phyloP scores from a whole-genome alignment of 2,329 filamentous ascomycete species.

The Ceratocystis diversiconidia region DNA sequence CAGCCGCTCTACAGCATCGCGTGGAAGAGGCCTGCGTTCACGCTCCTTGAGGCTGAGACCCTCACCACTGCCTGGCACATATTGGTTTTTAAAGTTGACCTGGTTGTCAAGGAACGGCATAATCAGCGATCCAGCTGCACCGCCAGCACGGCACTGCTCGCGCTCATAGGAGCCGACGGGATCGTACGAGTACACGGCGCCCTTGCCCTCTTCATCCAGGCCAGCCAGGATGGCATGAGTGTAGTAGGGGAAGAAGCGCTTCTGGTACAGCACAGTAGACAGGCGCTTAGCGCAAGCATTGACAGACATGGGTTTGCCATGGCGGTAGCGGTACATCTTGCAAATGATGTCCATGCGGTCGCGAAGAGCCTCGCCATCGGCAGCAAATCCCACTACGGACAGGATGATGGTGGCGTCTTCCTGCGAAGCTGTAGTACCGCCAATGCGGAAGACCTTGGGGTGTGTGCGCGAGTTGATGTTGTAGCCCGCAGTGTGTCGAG shows the following conservation, averaged over 20 bases:
- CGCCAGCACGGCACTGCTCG: conserved; percentile 87
- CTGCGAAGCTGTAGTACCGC: conserved; percentile 74
- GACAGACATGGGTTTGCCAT: conserved; percentile 90
- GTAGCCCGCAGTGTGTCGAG: conserved; percentile 87
- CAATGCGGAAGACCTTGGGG: conserved; percentile 95
- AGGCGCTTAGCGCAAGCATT: conserved; percentile 89
- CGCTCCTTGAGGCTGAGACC: conserved; percentile 68
- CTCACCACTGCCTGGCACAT: conserved; percentile 69
- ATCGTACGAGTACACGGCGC: conserved; percentile 93
- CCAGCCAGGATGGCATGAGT: conserved; percentile 88
- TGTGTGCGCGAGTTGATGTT: conserved; percentile 96
- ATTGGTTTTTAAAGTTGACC: conserved; percentile 99
- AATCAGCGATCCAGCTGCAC: conserved; percentile 83
- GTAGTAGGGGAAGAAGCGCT: conserved; percentile 99
- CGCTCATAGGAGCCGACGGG: conserved; percentile 95
- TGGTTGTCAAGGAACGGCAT: conserved; percentile 99
- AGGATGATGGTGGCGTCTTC: conserved; percentile 76
- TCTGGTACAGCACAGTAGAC: conserved; percentile 88
- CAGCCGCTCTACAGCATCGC: conserved; percentile 63
- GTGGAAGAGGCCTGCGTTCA: conserved; percentile 53
- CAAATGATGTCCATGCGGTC: conserved; percentile 87
- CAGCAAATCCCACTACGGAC: conserved; percentile 89
- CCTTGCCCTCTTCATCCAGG: conserved; percentile 84
- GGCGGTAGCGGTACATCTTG: conserved; percentile 98
- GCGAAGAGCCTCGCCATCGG: conserved; percentile 84